phyloP scores from a whole-genome alignment of 2,329 filamentous ascomycete species.

The Fusarium scirpi region DNA sequence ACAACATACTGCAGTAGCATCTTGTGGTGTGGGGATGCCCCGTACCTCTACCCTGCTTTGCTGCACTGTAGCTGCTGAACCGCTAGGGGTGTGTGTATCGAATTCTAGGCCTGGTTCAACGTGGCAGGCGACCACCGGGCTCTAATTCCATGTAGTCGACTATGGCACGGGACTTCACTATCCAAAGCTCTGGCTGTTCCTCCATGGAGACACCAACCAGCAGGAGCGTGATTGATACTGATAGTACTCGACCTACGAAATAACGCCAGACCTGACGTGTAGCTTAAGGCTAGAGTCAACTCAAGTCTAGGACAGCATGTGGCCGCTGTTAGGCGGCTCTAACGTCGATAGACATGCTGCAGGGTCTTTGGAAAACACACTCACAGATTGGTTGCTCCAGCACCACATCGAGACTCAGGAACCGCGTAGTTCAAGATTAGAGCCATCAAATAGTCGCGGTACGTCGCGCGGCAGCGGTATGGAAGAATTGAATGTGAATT shows the following conservation, averaged over 20 bases:
- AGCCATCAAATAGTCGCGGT: constrained; percentile 37
- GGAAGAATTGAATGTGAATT: constrained; percentile 20
- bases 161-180: constrained; percentile 1
- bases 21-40: constrained; percentile 44
- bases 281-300: not conserved
- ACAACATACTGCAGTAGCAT: constrained; percentile 38
- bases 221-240: not conserved
- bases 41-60: constrained; percentile 35
- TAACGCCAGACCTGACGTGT: not conserved
- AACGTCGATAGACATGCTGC: constrained; percentile 38
- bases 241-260: not conserved
- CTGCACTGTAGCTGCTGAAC: constrained; percentile 31
- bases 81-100: constrained; percentile 37
- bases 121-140: constrained; percentile 50
- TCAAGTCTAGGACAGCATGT: constrained; percentile 4
- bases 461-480: constrained; percentile 40
- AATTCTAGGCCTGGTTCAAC: constrained; percentile 49
- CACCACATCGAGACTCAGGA: constrained; percentile 44
- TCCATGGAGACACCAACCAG: constrained; percentile 2
- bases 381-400: constrained; percentile 29
- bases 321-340: constrained; percentile 12
- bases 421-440: constrained; percentile 33
- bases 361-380: constrained; percentile 43
- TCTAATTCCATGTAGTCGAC: constrained; percentile 21
- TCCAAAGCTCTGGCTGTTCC: constrained; percentile 4